Evolutionary conservation across 177 flowering plant species (phyloP), one percentile per base, ranked within the genome.

Genomic region (Vitis hybrid): DNA sequence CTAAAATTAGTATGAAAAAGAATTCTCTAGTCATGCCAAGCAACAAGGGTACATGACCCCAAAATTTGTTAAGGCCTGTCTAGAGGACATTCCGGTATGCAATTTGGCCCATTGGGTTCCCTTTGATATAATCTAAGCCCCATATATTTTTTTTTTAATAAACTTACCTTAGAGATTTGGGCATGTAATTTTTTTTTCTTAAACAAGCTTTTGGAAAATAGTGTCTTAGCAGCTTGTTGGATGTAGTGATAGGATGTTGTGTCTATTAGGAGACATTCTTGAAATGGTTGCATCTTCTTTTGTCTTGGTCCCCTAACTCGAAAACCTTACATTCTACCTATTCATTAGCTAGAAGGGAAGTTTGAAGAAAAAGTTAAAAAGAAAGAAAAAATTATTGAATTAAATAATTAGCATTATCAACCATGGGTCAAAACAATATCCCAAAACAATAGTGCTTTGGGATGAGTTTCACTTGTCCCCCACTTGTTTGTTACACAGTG

Each of bases 231-330:
- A 22, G 26, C 26, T 22, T 22, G 26, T 31, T 53, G 58, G 49
- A 29, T 66, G 1, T 31, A 53, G 65, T 9, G 14, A 22, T 9
- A 53, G 49, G 59, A 53, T 65, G 69, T 66, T 31, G 2, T n/a
- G 31, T 66, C 18, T 29, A 12, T 3, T 53, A 52, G 69, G 60
- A n/a, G 60, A 66, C 69, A 66, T 66, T 55, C 69, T 66, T 66
- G 69, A 55, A 52, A 55, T 66, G 58, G 69, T 53, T 53, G 49
- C 60, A 53, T 29, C n/a, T 18, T 45, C 15, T 29, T 55, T 59
- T 55, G 49, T 22, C 26, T 65, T 31, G 69, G 16, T 48, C 39
- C 14, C 16, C 45, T 14, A n/a, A 20, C 14, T 2, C 3, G 48
- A 26, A 19, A 62, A 62, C 19, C 10, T 11, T 20, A 19, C 29